Conservation (phyloP, 75 land plant species). For the Gnetum montanum region DNA sequence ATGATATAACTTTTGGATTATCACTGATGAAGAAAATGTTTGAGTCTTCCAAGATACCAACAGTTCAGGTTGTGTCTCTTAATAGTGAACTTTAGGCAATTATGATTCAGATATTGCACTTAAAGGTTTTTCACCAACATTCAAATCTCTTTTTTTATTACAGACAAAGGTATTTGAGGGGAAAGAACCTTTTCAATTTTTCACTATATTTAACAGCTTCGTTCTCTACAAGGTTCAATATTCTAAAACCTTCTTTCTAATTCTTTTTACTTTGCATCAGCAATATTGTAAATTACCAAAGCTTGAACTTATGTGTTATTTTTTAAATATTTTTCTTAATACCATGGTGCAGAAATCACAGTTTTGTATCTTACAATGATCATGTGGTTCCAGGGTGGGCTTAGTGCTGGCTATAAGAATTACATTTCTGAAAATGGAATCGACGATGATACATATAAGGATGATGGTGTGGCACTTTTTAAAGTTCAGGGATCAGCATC, state of each 20-base stretch:
- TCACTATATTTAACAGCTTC: constrained; percentile 28
- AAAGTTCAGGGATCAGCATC: constrained; percentile 28
- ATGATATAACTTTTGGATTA: constrained; percentile 11
- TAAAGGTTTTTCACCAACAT: too few species aligned
- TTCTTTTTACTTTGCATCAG: constrained; percentile 15
- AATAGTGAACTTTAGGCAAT: too few species aligned
- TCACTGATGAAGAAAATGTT: constrained; percentile 7
- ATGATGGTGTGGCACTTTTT: constrained; percentile 16
- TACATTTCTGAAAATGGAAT: constrained; percentile 7
- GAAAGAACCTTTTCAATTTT: constrained; percentile 32
- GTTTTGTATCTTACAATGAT: too few species aligned
- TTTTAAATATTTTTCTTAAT: too few species aligned
- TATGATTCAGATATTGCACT: too few species aligned
- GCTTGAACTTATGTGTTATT: too few species aligned
- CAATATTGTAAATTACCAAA: too few species aligned
- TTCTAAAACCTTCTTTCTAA: too few species aligned
- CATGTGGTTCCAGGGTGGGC: constrained; percentile 32
- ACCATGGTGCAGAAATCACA: too few species aligned
- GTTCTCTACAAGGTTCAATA: too few species aligned
- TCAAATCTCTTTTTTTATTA: too few species aligned
- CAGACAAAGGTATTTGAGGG: constrained; percentile 27
- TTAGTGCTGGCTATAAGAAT: constrained; percentile 15
- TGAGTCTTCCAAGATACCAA: constrained; percentile 15
- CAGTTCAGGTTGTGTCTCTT: constrained; percentile 25
- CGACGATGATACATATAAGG: constrained; percentile 16